phyloP scores from a whole-genome alignment of 495 filamentous ascomycete species.

The Cetradonia linearis region DNA sequence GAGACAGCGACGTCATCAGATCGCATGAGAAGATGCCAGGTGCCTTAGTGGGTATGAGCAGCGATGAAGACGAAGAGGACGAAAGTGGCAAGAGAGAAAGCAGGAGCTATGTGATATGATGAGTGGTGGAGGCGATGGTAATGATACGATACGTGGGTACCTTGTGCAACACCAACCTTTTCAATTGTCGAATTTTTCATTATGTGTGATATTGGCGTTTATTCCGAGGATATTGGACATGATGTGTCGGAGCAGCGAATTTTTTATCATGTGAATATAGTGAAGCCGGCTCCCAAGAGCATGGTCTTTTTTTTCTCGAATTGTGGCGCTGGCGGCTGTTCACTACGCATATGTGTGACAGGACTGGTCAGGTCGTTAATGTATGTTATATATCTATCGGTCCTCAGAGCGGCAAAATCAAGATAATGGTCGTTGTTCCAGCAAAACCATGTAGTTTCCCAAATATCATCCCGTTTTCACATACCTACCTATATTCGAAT shows the following conservation, averaged over 20 bases:
- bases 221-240: conserved; percentile 2
- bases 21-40: conserved; percentile 23
- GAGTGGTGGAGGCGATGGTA: neutral
- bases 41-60: conserved; percentile 18
- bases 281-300: neutral
- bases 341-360: neutral
- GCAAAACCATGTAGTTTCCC: neutral
- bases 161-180: neutral
- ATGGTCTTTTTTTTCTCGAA: neutral
- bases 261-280: neutral
- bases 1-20: conserved; percentile 15
- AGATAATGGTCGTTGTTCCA: neutral
- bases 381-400: conserved; percentile 5
- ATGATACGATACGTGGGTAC: neutral
- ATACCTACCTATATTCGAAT: too few relatives aligned
- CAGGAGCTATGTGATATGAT: conserved; percentile 6
- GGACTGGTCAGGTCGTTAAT: neutral
- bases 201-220: neutral
- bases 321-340: neutral
- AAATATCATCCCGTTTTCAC: too few relatives aligned
- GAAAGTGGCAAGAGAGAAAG: neutral
- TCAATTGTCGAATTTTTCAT: neutral
- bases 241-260: neutral
- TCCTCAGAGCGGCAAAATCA: neutral
- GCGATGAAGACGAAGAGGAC: conserved; percentile 13